Evolutionary conservation across 495 filamentous ascomycete species (phyloP).

Genomic region (Aspergillus affinis): DNA sequence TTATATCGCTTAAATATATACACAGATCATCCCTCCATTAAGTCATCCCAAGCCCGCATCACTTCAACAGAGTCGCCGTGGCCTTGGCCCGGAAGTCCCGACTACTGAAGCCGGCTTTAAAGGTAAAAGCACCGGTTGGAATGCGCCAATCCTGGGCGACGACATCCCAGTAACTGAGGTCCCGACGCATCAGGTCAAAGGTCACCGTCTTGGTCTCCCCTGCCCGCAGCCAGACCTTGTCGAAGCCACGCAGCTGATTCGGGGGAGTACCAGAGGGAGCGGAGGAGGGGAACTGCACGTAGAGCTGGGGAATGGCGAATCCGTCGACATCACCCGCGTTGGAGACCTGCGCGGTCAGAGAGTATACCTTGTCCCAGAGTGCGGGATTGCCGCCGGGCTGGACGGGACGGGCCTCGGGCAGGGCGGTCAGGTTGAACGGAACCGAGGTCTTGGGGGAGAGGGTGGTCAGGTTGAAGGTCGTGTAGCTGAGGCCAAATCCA

Average conservation of each 20-base stretch:
- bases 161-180: conserved; percentile 75
- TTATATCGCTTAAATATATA: too few species aligned
- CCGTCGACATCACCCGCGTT: conserved; percentile 56
- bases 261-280: conserved; percentile 17
- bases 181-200: conserved; percentile 67
- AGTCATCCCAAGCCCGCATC: background rate
- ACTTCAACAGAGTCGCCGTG: background rate
- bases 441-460: conserved; percentile 29
- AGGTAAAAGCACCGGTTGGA: conserved; percentile 32
- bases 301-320: conserved; percentile 63
- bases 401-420: conserved; percentile 30
- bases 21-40: too few species aligned
- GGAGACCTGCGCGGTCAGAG: conserved; percentile 48
- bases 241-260: conserved; percentile 66
- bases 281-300: conserved; percentile 54
- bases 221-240: conserved; percentile 62
- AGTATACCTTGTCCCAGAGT: conserved; percentile 58
- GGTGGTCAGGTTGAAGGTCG: conserved; percentile 55
- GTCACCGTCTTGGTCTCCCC: conserved; percentile 54
- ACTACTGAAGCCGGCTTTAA: conserved; percentile 26
- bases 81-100: conserved; percentile 19
- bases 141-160: conserved; percentile 74
- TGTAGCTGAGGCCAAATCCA: conserved; percentile 67
- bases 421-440: conserved; percentile 30
- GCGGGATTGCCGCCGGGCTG: conserved; percentile 55